Percentiles rank a stretch among this genome's conserved stretches.
phyloP scores from a whole-genome alignment of 805 yeast species.

The Cyberlindnera subsufficiens region DNA sequence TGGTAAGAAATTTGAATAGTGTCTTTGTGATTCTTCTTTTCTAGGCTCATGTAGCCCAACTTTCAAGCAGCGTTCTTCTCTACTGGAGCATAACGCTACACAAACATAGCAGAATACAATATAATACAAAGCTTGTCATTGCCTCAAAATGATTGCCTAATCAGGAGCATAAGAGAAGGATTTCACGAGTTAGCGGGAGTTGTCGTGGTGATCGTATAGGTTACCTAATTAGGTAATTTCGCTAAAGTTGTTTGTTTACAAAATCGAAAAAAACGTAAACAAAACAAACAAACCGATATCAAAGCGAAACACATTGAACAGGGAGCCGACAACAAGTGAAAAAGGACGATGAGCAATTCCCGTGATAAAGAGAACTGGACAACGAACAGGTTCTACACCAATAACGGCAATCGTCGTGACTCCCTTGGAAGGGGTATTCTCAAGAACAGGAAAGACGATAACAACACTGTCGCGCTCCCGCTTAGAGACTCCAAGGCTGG shows the following conservation, averaged over 20 bases:
- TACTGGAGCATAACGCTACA: too few relatives aligned
- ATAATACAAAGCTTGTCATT: too few relatives aligned
- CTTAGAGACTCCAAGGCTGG: slow-evolving; percentile 15
- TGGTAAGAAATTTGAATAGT: too few relatives aligned
- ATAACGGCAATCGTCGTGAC: neutral
- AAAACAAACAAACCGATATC: neutral
- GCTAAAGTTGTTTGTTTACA: neutral
- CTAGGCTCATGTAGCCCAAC: too few relatives aligned
- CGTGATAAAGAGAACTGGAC: slow-evolving; percentile 2
- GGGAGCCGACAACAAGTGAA: neutral
- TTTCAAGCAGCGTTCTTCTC: too few relatives aligned
- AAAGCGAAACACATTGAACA: neutral
- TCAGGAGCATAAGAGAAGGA: too few relatives aligned
- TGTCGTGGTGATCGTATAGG: too few relatives aligned
- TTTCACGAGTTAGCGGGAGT: too few relatives aligned
- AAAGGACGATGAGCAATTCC: neutral
- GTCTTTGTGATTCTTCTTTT: too few relatives aligned
- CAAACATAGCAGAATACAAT: too few relatives aligned
- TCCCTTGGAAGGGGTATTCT: neutral
- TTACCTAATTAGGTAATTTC: too few relatives aligned
- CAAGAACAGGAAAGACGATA: slow-evolving; percentile 6
- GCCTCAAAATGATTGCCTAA: too few relatives aligned
- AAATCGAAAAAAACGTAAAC: slow-evolving; percentile 1
- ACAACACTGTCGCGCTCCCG: slow-evolving; percentile 13
- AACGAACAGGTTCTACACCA: neutral